phyloP scores from a whole-genome alignment of 148 eudicot species.

The Camellia sinensis region DNA sequence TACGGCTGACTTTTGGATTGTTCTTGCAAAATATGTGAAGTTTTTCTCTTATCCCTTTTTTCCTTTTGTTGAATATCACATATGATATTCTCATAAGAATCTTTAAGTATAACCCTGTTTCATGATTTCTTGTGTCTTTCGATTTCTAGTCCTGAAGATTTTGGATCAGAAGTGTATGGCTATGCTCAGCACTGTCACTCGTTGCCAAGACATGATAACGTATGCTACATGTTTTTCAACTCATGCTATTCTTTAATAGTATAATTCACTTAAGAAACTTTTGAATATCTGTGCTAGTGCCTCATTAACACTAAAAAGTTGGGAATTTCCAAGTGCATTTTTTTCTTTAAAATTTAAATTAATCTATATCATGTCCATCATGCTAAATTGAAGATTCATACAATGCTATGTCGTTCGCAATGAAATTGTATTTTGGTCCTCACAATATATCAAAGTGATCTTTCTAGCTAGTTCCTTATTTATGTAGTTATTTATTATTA shows the following conservation, averaged over 20 bases:
- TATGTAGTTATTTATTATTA: not conserved
- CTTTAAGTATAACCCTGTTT: not conserved
- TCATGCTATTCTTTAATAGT: not conserved
- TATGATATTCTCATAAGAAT: not conserved
- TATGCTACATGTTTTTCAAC: not conserved
- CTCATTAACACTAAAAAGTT: not conserved
- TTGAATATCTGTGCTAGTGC: not conserved
- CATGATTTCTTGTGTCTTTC: not conserved
- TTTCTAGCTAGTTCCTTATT: not conserved
- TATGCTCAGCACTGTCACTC: not conserved
- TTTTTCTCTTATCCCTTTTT: not conserved
- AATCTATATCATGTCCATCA: not conserved
- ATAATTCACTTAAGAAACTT: not conserved
- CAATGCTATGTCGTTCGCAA: not conserved
- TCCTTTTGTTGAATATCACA: not conserved
- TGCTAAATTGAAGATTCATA: not conserved
- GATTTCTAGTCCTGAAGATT: constrained; percentile 3
- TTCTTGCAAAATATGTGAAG: not conserved
- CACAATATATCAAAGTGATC: too few species aligned
- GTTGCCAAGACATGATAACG: not conserved
- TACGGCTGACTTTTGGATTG: not conserved
- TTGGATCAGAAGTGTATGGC: not conserved
- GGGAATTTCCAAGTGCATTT: not conserved
- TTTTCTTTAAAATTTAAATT: not conserved
- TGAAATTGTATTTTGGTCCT: not conserved